These are phyloP conservation scores for Petunia axillaris DNA, from an alignment of 257 asterid species.

Conservation along the genomic window DNA sequence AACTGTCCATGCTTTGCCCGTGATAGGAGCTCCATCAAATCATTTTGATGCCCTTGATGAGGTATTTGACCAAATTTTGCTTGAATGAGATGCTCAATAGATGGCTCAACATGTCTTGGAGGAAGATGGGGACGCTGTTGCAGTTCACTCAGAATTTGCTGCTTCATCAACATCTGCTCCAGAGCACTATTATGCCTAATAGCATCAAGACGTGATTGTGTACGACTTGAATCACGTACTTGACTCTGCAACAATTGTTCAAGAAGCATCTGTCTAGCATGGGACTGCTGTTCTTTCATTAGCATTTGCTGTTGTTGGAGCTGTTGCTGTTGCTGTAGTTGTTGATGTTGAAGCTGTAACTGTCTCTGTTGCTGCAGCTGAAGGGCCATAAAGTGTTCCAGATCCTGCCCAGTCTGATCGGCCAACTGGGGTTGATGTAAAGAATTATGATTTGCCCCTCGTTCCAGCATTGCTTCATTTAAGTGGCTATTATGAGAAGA, in stretches of 20 bases:
- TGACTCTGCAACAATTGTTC: slow-evolving; percentile 86
- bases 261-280: slow-evolving; percentile 68
- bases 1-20: slow-evolving; percentile 79
- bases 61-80: slow-evolving; percentile 76
- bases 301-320: slow-evolving; percentile 80
- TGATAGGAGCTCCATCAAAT: slow-evolving; percentile 71
- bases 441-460: slow-evolving; percentile 50
- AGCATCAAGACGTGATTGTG: slow-evolving; percentile 70
- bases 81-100: slow-evolving; percentile 85
- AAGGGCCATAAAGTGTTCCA: slow-evolving; percentile 69
- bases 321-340: slow-evolving; percentile 56
- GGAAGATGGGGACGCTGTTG: slow-evolving; percentile 76
- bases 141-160: slow-evolving; percentile 73
- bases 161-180: slow-evolving; percentile 77
- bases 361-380: slow-evolving; percentile 80
- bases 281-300: slow-evolving; percentile 82
- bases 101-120: slow-evolving; percentile 70
- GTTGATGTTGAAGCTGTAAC: slow-evolving; percentile 59
- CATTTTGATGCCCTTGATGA: slow-evolving; percentile 67
- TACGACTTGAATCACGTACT: slow-evolving; percentile 69
- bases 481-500: slow-evolving; percentile 56
- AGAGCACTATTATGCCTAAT: slow-evolving; percentile 65
- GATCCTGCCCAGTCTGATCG: slow-evolving; percentile 60
- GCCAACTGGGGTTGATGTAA: slow-evolving; percentile 67
- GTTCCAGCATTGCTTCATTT: slow-evolving; percentile 63